phyloP scores from a whole-genome alignment of 176 grass and related monocot genomes.

The Coix lacrymajobi region DNA sequence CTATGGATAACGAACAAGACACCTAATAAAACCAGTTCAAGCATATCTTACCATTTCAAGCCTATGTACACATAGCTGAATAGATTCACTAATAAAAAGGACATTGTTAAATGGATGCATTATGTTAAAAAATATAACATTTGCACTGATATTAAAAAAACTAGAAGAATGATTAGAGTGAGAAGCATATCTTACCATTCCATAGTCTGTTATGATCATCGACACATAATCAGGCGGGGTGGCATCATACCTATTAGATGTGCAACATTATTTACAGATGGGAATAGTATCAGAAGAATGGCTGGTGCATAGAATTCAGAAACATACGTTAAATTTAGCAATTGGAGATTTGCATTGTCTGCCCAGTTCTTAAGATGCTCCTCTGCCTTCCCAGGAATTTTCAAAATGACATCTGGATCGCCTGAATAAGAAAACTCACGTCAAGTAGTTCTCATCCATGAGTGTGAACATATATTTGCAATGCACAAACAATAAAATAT shows the following conservation, averaged over 20 bases:
- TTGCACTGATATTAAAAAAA: not conserved
- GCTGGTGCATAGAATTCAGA: not conserved
- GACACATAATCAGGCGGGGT: conserved; percentile 91
- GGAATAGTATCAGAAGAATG: conserved; percentile 1
- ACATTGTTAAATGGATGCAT: not conserved
- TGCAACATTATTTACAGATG: conserved; percentile 29
- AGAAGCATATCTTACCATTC: conserved; percentile 71
- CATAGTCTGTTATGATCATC: conserved; percentile 97
- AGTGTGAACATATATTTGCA: not conserved
- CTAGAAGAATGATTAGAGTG: not conserved
- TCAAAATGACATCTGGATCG: conserved; percentile 85
- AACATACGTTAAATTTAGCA: conserved; percentile 85
- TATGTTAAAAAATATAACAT: not conserved
- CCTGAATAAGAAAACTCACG: conserved; percentile 41
- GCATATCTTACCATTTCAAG: not conserved
- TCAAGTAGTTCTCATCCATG: conserved; percentile 13
- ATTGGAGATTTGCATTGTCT: conserved; percentile 83
- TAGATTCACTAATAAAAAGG: not conserved
- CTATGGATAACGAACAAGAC: not conserved
- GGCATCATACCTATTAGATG: conserved; percentile 78
- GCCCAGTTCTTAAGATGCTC: conserved; percentile 59
- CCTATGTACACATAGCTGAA: not conserved
- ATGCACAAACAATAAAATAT: not conserved
- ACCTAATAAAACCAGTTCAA: not conserved
- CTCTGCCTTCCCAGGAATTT: conserved; percentile 56